These are phyloP conservation scores for Lentithecium fluviatile DNA, from an alignment of 495 filamentous ascomycete genomes.

Conservation along the genomic window DNA sequence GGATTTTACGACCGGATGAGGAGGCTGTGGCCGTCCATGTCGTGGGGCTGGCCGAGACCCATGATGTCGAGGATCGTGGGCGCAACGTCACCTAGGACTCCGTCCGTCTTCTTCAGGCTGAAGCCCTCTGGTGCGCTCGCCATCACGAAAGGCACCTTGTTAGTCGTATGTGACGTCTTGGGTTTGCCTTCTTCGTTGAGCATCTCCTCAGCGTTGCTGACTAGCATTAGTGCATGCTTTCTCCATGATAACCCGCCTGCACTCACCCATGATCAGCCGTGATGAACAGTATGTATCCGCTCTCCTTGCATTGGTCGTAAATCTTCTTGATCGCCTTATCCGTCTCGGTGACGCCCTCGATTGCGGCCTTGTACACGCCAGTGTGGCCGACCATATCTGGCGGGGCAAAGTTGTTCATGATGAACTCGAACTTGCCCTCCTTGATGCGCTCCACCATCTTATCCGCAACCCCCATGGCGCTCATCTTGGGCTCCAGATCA, in stretches of 20 bases:
- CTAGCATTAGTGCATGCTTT: background rate
- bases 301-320: conserved; percentile 87
- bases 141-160: conserved; percentile 97
- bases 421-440: conserved; percentile 80
- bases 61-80: conserved; percentile 87
- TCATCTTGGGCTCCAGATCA: conserved; percentile 96
- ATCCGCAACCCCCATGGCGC: conserved; percentile 78
- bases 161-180: conserved; percentile 96
- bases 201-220: conserved; percentile 97
- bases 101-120: conserved; percentile 78
- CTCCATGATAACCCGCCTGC: background rate
- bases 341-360: conserved; percentile 77
- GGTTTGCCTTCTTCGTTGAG: conserved; percentile 89
- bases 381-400: conserved; percentile 99
- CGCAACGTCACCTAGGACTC: conserved; percentile 93
- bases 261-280: conserved; percentile 88
- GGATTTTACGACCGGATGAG: conserved; percentile 58
- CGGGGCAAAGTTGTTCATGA: conserved; percentile 99
- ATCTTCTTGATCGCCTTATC: conserved; percentile 92
- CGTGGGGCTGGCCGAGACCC: conserved; percentile 83
- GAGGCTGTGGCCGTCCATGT: conserved; percentile 86
- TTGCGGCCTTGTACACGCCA: conserved; percentile 94
- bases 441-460: conserved; percentile 80
- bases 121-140: conserved; percentile 90
- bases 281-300: conserved; percentile 88